Percentiles rank a stretch among this genome's conserved stretches.
phyloP scores from a whole-genome alignment of 306 rosid genomes.

The Vachellia pachyceras region DNA sequence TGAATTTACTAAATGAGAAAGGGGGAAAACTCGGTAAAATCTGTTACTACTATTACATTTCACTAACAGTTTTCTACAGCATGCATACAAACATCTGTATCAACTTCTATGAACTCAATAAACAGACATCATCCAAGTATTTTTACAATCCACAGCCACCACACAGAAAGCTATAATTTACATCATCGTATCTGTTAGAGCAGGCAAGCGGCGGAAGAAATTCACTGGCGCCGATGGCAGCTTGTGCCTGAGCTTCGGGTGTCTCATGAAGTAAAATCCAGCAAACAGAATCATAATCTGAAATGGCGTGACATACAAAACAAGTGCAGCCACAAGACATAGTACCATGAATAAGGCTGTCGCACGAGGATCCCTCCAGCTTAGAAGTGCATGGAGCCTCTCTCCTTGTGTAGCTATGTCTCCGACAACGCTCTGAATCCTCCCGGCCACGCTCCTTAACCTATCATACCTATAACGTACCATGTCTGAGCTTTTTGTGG shows the following conservation, averaged over 20 bases:
- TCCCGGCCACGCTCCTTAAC: conserved; percentile 80
- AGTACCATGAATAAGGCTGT: conserved; percentile 65
- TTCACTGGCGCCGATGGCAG: conserved; percentile 67
- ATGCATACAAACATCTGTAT: conserved; percentile 20
- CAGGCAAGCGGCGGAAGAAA: conserved; percentile 90
- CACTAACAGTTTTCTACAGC: conserved; percentile 26
- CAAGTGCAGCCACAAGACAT: conserved; percentile 65
- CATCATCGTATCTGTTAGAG: conserved; percentile 81
- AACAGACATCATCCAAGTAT: conserved; percentile 27
- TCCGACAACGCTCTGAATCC: conserved; percentile 86
- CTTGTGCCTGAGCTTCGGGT: conserved; percentile 76
- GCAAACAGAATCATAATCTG: conserved; percentile 53
- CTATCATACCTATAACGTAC: conserved; percentile 88
- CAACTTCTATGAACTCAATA: conserved; percentile 6
- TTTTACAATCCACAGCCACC: conserved; percentile 40
- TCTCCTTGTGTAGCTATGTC: conserved; percentile 93
- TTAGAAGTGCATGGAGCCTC: conserved; percentile 75
- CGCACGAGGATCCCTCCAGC: conserved; percentile 97
- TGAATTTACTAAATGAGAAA: neutral
- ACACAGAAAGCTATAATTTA: conserved; percentile 34
- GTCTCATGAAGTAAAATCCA: conserved; percentile 88
- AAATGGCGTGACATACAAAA: conserved; percentile 71
- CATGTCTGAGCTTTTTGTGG: conserved; percentile 54
- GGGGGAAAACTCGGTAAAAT: neutral
- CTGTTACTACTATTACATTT: neutral